A percentile compares a stretch with the other conserved stretches of the same genome.
These are phyloP conservation scores for Phytophthora capsici DNA, from an alignment of 352 stramenopile genomes.

Conservation along the genomic window DNA sequence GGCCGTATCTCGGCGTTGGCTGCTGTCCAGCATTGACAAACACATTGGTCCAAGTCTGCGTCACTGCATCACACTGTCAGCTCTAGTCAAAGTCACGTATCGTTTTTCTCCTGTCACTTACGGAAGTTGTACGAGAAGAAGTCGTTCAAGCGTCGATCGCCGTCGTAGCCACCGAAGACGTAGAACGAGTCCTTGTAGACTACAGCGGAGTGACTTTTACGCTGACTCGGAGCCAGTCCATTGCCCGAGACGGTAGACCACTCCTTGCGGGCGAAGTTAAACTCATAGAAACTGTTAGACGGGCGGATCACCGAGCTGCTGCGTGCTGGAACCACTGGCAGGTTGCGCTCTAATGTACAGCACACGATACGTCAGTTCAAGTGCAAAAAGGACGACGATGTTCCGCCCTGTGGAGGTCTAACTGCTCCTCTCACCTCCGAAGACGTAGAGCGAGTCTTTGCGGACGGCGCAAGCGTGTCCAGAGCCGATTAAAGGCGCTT, in stretches of 20 bases:
- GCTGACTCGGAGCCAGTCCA: slow-evolving; percentile 78
- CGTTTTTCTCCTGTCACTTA: slow-evolving; percentile 37
- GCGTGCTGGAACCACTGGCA: slow-evolving; percentile 21
- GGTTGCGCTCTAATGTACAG: slow-evolving; percentile 23
- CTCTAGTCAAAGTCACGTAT: neutral
- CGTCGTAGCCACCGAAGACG: slow-evolving; percentile 95
- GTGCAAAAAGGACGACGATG: slow-evolving; percentile 17
- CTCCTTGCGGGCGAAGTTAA: slow-evolving; percentile 84
- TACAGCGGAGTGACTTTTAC: slow-evolving; percentile 93
- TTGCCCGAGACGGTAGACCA: slow-evolving; percentile 71
- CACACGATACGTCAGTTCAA: slow-evolving; percentile 10
- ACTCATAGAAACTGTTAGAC: slow-evolving; percentile 94
- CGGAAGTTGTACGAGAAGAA: slow-evolving; percentile 96
- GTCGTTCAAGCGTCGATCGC: slow-evolving; percentile 92
- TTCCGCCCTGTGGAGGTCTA: slow-evolving; percentile 9
- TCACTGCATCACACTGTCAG: slow-evolving; percentile 48
- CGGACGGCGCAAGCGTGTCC: slow-evolving; percentile 92
- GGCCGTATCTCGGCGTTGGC: slow-evolving; percentile 94
- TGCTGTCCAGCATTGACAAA: slow-evolving; percentile 80
- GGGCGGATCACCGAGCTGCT: slow-evolving; percentile 40
- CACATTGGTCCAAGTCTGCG: slow-evolving; percentile 84
- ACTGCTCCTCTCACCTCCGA: slow-evolving; percentile 63
- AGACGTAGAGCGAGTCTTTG: slow-evolving; percentile 94
- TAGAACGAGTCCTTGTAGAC: slow-evolving; percentile 94
- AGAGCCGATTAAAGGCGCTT: slow-evolving; percentile 88